phyloP scores from a whole-genome alignment of 78 protist genomes.

The Chrysochromulina tobinii region DNA sequence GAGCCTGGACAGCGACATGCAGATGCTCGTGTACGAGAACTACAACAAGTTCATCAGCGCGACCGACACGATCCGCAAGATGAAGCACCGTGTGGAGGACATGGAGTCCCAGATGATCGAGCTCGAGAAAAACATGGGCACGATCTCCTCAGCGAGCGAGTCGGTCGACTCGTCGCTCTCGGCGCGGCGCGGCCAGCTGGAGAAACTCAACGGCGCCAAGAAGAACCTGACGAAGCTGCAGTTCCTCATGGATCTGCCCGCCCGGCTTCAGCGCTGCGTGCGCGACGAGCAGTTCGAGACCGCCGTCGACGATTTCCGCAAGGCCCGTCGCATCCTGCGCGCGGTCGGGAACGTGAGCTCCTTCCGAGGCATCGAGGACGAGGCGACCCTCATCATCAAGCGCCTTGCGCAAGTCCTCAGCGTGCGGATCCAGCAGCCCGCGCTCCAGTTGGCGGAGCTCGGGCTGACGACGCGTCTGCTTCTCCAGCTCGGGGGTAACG shows the following conservation, averaged over 20 bases:
- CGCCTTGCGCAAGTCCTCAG: not conserved
- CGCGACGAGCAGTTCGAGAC: conserved; percentile 55
- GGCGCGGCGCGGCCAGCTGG: conserved; percentile 19
- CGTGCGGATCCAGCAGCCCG: not conserved
- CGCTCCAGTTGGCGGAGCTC: not conserved
- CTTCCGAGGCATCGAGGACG: conserved; percentile 64
- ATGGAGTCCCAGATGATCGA: conserved; percentile 78
- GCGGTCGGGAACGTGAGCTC: conserved; percentile 76
- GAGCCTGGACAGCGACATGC: conserved; percentile 83
- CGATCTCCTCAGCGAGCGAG: conserved; percentile 54
- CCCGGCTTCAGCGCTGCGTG: conserved; percentile 71
- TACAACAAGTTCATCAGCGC: conserved; percentile 93
- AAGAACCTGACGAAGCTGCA: conserved; percentile 56
- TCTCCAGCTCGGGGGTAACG: not conserved
- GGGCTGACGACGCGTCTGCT: not conserved
- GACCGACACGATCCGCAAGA: conserved; percentile 87
- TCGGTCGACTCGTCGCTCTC: conserved; percentile 62
- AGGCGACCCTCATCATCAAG: not conserved
- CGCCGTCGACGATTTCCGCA: conserved; percentile 75
- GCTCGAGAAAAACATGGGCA: conserved; percentile 69
- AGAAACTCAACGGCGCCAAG: not conserved
- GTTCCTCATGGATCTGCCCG: conserved; percentile 86
- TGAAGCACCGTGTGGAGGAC: conserved; percentile 82
- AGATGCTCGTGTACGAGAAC: conserved; percentile 93
- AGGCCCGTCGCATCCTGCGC: conserved; percentile 64